Evolutionary conservation across 495 filamentous ascomycete species (phyloP).

Genomic region (Tetracladium setigerum): DNA sequence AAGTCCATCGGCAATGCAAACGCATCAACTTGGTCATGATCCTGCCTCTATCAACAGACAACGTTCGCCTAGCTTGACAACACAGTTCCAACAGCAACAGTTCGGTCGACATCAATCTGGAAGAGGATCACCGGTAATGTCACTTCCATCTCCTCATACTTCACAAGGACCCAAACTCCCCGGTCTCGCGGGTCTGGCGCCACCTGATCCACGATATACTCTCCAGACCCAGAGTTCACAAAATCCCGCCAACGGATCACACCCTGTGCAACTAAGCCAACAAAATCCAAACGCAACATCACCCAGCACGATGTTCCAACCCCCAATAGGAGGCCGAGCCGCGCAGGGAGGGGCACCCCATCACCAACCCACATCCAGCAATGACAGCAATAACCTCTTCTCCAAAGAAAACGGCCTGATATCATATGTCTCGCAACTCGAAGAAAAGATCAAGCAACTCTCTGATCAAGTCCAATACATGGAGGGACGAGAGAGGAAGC

Average conservation of each 20-base stretch:
- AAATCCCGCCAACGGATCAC: conserved; percentile 7
- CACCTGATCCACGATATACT: conserved; percentile 40
- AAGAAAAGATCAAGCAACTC: conserved; percentile 36
- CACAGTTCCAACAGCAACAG: conserved; percentile 60
- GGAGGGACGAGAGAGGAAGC: conserved; percentile 30
- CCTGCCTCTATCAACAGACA: conserved; percentile 44
- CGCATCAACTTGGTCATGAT: conserved; percentile 52
- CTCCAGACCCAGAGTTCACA: conserved; percentile 29
- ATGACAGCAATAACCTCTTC: conserved; percentile 35
- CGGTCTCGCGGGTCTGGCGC: conserved; percentile 34
- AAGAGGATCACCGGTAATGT: conserved; percentile 30
- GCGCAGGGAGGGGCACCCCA: conserved; percentile 9
- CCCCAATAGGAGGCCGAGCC: conserved; percentile 11
- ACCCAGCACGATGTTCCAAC: conserved; percentile 13
- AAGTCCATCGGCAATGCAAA: conserved; percentile 57
- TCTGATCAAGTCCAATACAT: conserved; percentile 28
- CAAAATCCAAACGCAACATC: conserved; percentile 12
- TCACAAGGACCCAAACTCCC: conserved; percentile 28
- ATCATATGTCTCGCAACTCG: conserved; percentile 42
- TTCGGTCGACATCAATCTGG: conserved; percentile 47
- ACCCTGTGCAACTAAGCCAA: conserved; percentile 17
- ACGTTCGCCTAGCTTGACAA: conserved; percentile 62
- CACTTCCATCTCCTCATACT: conserved; percentile 30
- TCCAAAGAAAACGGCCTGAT: conserved; percentile 36
- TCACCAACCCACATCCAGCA: conserved; percentile 24